phyloP scores from a whole-genome alignment of 495 filamentous ascomycete genomes.

The Daldinia caldariorum region DNA sequence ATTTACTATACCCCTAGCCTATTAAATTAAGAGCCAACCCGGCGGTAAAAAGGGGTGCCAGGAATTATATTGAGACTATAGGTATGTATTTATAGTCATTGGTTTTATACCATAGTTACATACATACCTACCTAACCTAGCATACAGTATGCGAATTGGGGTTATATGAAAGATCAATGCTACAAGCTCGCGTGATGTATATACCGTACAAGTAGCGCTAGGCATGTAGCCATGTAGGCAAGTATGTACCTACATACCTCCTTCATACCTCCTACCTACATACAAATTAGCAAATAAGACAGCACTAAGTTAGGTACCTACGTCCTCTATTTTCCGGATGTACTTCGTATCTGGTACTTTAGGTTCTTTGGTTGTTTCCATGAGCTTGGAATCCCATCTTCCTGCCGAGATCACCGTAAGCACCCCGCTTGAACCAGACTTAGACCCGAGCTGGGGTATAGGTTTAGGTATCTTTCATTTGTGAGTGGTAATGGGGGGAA shows the following conservation, averaged over 20 bases:
- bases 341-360: too few relatives aligned
- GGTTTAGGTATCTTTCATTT: too few relatives aligned
- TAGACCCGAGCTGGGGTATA: neutral
- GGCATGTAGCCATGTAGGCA: too few relatives aligned
- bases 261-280: too few relatives aligned
- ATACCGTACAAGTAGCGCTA: neutral
- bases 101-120: neutral
- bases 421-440: slow-evolving; percentile 30
- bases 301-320: too few relatives aligned
- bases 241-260: too few relatives aligned
- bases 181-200: slow-evolving; percentile 21
- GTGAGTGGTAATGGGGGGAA: slow-evolving; percentile 19
- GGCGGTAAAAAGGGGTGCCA: neutral
- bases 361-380: too few relatives aligned
- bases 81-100: slow-evolving; percentile 17
- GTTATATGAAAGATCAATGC: slow-evolving; percentile 13
- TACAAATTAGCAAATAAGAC: neutral
- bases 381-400: too few relatives aligned
- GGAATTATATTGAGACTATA: slow-evolving; percentile 14
- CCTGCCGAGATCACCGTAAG: slow-evolving; percentile 29
- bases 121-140: too few relatives aligned
- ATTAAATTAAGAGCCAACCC: neutral
- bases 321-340: too few relatives aligned
- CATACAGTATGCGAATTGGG: neutral
- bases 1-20: neutral